Base-by-base conservation (phyloP, 176 grass and related monocot genomes). In the Urochloa ruziziensis region DNA sequence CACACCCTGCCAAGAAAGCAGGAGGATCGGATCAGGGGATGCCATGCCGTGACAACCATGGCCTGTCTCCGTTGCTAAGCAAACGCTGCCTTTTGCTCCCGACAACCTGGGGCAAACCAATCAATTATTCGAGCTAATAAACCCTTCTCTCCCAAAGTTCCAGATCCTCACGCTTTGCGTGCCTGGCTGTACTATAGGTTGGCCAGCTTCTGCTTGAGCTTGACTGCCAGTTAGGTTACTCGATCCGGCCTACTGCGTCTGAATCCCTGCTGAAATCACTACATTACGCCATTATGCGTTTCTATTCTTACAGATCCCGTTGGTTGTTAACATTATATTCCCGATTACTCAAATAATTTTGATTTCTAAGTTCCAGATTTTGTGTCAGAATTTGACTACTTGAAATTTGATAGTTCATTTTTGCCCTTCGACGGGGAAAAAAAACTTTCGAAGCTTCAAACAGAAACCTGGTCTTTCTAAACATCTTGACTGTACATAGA, bases 71-170 rank as follows among this genome's bases (percentile, higher is more conserved):
- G 19, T 4, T 51, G 77, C 77, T 35, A 80, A 35, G 77, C 77
- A 80, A 80, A 32, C 42, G 32, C 68, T 67, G 40, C 44, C 74
- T 52, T 63, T 65, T 57, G 24, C 44, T 28, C 35, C 54, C 15
- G 48, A 36, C 81, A 84, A 59, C 48, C 23, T 59, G 58, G 74
- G 74, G 3, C 75, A 51, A 65, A 65, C 30, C 52, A 19, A 59
- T 56, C 56, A 62, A 83, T 57, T 79, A 83, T 79, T 78, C 80
- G n/a, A n/a, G n/a, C 27, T 2, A n/a, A 2, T 11, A 32, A 65
- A 46, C 33, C 9, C 34, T 25, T 30, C 36, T 27, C 52, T 30
- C 8, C 7, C 48, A 1, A 32, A 15, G 35, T 21, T 13, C 9
- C 32, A 25, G 79, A 70, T 62, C 67, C 67, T 87, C 40, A 34